Conservation (phyloP, 2,329 filamentous ascomycete genomes). For the Stromatinia cepivora region DNA sequence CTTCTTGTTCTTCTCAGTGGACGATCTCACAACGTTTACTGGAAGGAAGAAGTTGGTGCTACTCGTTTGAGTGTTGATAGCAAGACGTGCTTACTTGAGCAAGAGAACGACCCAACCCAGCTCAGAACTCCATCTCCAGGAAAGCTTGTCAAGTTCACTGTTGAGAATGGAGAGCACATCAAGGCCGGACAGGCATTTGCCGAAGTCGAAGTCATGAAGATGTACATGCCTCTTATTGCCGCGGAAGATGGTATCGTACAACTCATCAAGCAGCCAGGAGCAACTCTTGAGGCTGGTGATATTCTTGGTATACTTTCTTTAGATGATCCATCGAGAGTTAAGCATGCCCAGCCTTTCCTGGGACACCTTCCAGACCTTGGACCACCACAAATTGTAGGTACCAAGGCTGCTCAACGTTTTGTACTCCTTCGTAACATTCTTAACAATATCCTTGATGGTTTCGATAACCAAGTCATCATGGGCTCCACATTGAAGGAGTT, state of each 20-base stretch:
- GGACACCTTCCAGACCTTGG: slow-evolving; percentile 87
- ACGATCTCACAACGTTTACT: slow-evolving; percentile 97
- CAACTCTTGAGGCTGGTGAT: slow-evolving; percentile 96
- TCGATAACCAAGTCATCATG: slow-evolving; percentile 98
- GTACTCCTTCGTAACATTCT: slow-evolving; percentile 74
- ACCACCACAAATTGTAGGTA: slow-evolving; percentile 81
- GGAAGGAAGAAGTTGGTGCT: slow-evolving; percentile 97
- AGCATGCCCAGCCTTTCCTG: slow-evolving; percentile 92
- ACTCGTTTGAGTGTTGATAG: slow-evolving; percentile 94
- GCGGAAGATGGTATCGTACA: slow-evolving; percentile 96
- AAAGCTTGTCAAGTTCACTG: slow-evolving; percentile 96
- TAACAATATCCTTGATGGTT: slow-evolving; percentile 85
- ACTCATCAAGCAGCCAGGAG: slow-evolving; percentile 97
- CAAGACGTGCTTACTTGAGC: slow-evolving; percentile 96
- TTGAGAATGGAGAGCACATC: slow-evolving; percentile 93
- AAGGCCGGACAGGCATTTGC: slow-evolving; percentile 90
- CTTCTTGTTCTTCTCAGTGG: slow-evolving; percentile 87
- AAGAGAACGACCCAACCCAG: slow-evolving; percentile 98
- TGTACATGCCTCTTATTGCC: slow-evolving; percentile 98
- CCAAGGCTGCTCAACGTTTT: slow-evolving; percentile 89
- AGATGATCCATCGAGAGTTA: slow-evolving; percentile 93
- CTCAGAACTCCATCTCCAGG: slow-evolving; percentile 91
- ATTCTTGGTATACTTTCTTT: slow-evolving; percentile 96
- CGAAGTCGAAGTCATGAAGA: slow-evolving; percentile 99
- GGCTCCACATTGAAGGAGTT: slow-evolving; percentile 79